Percentiles rank a stretch among this genome's conserved stretches.
Evolutionary conservation across 2,329 filamentous ascomycete species (phyloP).

Genomic region (Cryphonectria nitschkei): DNA sequence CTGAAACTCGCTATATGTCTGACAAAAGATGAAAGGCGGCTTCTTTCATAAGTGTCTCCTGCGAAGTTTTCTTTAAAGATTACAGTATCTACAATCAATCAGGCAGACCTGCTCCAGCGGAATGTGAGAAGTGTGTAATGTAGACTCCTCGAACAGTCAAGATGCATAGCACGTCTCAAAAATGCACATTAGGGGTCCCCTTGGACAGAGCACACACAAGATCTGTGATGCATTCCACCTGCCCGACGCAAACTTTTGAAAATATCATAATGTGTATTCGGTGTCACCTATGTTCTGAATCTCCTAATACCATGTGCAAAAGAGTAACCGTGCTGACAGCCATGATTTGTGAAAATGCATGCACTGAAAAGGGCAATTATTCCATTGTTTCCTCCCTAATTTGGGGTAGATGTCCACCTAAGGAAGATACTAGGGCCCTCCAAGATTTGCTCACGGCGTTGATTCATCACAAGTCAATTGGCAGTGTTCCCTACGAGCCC

Average conservation of each 20-base stretch:
- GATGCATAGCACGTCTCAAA: neutral
- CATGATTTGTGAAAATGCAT: neutral
- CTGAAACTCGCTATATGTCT: neutral
- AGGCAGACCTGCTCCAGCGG: neutral
- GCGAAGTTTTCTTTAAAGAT: neutral
- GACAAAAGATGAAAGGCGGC: neutral
- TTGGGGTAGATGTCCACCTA: neutral
- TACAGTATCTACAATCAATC: neutral
- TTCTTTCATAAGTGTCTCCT: neutral
- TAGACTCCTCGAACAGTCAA: neutral
- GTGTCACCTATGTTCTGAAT: neutral
- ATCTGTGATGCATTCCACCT: neutral
- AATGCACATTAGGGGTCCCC: neutral
- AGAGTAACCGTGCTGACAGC: neutral
- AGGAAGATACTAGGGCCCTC: neutral
- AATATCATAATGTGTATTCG: neutral
- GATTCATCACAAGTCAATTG: neutral
- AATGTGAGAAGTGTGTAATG: too few relatives aligned
- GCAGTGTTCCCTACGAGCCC: neutral
- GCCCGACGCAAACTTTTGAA: neutral
- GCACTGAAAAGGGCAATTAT: neutral
- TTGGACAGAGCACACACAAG: neutral
- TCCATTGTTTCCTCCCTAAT: neutral
- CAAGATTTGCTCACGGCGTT: neutral
- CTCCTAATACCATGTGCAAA: neutral